Percentiles rank a stretch among this genome's conserved stretches.
Evolutionary conservation across 2,329 filamentous ascomycete genomes (phyloP).

Genomic region (Penicillium sp.): DNA sequence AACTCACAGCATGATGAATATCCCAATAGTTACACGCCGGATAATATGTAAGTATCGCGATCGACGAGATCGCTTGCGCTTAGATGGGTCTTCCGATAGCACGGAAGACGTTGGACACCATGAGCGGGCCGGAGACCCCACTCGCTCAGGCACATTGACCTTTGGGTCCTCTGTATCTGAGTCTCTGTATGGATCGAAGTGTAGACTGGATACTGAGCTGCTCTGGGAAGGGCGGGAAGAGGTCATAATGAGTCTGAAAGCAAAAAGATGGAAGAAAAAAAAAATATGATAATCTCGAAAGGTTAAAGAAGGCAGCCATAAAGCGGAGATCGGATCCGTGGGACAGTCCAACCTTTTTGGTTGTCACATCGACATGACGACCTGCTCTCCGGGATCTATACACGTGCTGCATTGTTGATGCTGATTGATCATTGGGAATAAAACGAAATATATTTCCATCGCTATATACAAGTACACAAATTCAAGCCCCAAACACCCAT

Average conservation of each 20-base stretch:
- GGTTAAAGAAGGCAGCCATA: constrained; percentile 1
- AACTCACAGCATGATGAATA: constrained; percentile 39
- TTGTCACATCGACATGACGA: not conserved
- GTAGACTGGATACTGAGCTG: constrained; percentile 10
- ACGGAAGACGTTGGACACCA: constrained; percentile 13
- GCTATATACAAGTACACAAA: constrained; percentile 17
- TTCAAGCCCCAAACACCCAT: constrained; percentile 26
- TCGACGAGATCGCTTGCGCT: constrained; percentile 15
- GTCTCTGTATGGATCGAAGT: constrained; percentile 19
- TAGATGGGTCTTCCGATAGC: constrained; percentile 8
- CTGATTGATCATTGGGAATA: not conserved
- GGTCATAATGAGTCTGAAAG: not conserved
- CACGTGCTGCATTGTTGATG: not conserved
- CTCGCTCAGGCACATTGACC: constrained; percentile 2
- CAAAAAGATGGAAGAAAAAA: not conserved
- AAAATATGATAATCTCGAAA: constrained; percentile 3
- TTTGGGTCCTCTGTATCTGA: constrained; percentile 10
- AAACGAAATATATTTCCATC: constrained; percentile 19
- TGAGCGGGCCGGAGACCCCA: constrained; percentile 14
- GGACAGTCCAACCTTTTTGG: not conserved
- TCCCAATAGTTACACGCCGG: constrained; percentile 17
- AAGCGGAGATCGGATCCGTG: constrained; percentile 13
- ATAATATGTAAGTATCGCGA: constrained; percentile 19
- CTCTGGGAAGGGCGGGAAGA: constrained; percentile 3
- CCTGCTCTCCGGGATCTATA: no score